phyloP scores from a whole-genome alignment of 257 asterid species.

The Salvia miltiorrhiza region DNA sequence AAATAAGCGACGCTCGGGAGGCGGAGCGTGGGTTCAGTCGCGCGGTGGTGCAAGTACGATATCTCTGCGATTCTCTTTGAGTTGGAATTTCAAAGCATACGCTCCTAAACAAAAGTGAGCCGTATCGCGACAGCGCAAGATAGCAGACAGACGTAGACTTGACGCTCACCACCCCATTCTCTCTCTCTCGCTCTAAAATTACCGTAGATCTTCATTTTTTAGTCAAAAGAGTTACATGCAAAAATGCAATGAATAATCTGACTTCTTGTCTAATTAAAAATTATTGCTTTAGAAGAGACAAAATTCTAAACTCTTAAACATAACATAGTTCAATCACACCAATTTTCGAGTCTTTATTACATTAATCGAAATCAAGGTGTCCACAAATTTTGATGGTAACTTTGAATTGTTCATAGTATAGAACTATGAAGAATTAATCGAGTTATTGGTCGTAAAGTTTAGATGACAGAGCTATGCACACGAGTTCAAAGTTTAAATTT shows the following conservation, averaged over 20 bases:
- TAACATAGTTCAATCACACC: too few relatives aligned
- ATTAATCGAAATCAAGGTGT: neutral
- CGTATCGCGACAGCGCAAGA: conserved; percentile 36
- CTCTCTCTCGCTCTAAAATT: neutral
- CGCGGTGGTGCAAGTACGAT: neutral
- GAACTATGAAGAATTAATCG: too few relatives aligned
- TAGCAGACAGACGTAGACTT: conserved; percentile 63
- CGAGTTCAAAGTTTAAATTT: too few relatives aligned
- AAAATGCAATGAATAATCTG: neutral
- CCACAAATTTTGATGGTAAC: too few relatives aligned
- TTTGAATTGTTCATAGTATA: too few relatives aligned
- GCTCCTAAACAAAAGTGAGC: too few relatives aligned
- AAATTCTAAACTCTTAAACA: neutral
- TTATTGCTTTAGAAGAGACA: neutral
- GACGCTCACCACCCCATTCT: conserved; percentile 32
- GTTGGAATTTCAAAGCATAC: conserved; percentile 9
- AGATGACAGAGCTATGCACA: too few relatives aligned
- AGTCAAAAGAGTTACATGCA: neutral
- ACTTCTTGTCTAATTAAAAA: neutral
- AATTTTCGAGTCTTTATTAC: neutral
- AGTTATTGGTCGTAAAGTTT: too few relatives aligned
- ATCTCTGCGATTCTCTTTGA: neutral
- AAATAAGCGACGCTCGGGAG: neutral
- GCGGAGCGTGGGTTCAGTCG: neutral
- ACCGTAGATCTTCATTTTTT: neutral